A percentile compares a stretch with the other conserved stretches of the same genome.
Evolutionary conservation across 768 basidiomycete species (phyloP).

Genomic region (Boletus coccyginus): DNA sequence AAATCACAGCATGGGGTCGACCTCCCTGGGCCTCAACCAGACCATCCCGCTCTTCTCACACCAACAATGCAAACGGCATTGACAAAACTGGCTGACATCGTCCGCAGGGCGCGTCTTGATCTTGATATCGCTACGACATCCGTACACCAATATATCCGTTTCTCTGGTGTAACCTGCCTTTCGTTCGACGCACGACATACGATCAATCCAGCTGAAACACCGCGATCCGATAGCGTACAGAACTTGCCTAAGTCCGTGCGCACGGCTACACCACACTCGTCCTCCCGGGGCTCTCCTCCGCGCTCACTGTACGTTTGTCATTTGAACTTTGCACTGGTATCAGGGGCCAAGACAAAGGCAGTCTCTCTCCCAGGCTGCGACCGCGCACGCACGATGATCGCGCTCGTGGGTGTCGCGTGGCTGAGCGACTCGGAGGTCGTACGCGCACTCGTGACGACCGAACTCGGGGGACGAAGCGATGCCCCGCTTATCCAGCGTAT

Average conservation of each 20-base stretch:
- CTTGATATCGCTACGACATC: neutral
- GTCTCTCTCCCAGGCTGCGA: conserved; percentile 88
- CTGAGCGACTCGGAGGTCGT: conserved; percentile 73
- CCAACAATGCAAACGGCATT: conserved; percentile 82
- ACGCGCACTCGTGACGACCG: conserved; percentile 45
- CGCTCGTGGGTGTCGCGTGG: conserved; percentile 95
- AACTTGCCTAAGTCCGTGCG: conserved; percentile 89
- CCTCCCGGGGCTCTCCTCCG: conserved; percentile 91
- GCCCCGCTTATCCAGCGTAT: conserved; percentile 65
- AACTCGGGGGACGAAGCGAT: conserved; percentile 41
- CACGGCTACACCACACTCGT: too few species aligned
- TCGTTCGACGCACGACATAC: neutral
- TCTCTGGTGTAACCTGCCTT: neutral
- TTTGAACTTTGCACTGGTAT: conserved; percentile 98
- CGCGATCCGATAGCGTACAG: conserved; percentile 97
- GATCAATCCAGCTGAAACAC: conserved; percentile 76
- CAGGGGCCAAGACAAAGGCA: conserved; percentile 76
- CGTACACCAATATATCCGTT: neutral
- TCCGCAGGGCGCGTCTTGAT: conserved; percentile 73
- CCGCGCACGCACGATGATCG: conserved; percentile 71
- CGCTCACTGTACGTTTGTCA: conserved; percentile 87
- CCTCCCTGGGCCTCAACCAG: conserved; percentile 67
- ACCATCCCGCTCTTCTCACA: conserved; percentile 90
- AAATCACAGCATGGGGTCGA: conserved; percentile 32
- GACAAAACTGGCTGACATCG: conserved; percentile 75